A percentile compares a stretch with the other conserved stretches of the same genome.
Conservation (phyloP, 169 alveolate species). For the Plasmodium inui region DNA sequence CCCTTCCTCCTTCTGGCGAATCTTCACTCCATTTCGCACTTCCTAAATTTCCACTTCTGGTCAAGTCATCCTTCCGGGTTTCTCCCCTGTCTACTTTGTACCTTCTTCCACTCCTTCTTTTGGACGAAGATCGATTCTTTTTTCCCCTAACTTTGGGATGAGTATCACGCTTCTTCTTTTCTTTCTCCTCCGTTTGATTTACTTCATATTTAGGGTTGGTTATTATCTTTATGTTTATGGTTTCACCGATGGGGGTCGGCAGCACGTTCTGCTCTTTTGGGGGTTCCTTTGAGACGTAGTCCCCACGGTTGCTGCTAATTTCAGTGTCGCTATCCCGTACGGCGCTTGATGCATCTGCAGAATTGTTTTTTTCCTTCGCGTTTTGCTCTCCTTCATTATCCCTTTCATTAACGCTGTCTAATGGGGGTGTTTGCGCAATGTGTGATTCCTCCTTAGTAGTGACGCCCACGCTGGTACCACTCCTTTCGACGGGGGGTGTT, state of each 20-base stretch:
- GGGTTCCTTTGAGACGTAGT: background rate
- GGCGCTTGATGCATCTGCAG: background rate
- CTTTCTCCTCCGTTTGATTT: background rate
- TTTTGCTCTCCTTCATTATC: background rate
- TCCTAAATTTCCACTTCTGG: background rate
- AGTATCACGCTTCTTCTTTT: background rate
- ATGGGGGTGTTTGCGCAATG: background rate
- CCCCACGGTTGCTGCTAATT: background rate
- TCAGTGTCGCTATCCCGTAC: background rate
- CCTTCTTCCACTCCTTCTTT: background rate
- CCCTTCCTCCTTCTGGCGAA: background rate
- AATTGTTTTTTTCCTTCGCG: background rate
- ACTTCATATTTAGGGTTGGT: slow-evolving; percentile 8
- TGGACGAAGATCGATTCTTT: background rate
- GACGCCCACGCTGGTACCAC: background rate
- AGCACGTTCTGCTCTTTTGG: background rate
- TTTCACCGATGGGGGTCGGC: background rate
- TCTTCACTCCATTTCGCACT: background rate
- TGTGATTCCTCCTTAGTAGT: background rate
- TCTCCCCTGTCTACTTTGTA: background rate
- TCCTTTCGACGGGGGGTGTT: background rate
- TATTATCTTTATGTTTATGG: slow-evolving; percentile 39
- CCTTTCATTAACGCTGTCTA: background rate
- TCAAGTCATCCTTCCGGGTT: background rate
- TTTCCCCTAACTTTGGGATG: background rate